phyloP scores from a whole-genome alignment of 768 basidiomycete genomes.

The Boletus rubescentipes region DNA sequence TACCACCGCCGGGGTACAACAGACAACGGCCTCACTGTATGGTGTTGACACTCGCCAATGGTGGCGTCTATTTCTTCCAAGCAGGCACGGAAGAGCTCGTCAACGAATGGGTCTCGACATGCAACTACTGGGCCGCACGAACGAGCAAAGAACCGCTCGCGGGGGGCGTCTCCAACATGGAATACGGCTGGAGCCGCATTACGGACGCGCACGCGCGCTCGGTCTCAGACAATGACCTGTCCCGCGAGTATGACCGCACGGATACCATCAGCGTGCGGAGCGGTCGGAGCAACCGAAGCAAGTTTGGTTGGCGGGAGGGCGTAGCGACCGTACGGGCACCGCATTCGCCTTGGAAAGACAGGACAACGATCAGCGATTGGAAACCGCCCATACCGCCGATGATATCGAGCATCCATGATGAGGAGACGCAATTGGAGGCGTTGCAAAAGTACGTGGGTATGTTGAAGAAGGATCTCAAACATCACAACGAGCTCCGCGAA shows the following conservation, averaged over 20 bases:
- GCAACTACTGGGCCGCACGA: constrained; percentile 99
- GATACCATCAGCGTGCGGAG: constrained; percentile 77
- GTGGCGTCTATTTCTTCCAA: constrained; percentile 97
- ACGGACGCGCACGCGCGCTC: constrained; percentile 55
- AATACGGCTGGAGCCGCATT: constrained; percentile 95
- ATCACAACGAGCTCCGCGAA: constrained; percentile 79
- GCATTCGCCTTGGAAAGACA: constrained; percentile 75
- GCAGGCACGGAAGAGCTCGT: constrained; percentile 99
- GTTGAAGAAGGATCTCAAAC: constrained; percentile 75
- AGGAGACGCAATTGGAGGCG: constrained; percentile 90
- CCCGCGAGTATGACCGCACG: constrained; percentile 46
- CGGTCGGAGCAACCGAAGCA: constrained; percentile 70
- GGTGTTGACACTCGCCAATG: constrained; percentile 84
- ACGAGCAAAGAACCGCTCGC: constrained; percentile 92
- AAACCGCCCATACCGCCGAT: constrained; percentile 85
- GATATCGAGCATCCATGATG: constrained; percentile 82
- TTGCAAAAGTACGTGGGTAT: constrained; percentile 75
- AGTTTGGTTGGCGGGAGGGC: constrained; percentile 71
- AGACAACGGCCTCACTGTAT: constrained; percentile 91
- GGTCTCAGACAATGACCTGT: constrained; percentile 55
- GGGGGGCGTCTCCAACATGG: constrained; percentile 98
- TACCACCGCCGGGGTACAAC: constrained; percentile 92
- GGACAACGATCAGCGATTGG: constrained; percentile 88
- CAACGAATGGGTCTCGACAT: constrained; percentile 97
- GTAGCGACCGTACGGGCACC: constrained; percentile 60